Evolutionary conservation across 2,329 filamentous ascomycete species (phyloP), one percentile per base, ranked within the genome.

Genomic region (Botrytis paeoniae): DNA sequence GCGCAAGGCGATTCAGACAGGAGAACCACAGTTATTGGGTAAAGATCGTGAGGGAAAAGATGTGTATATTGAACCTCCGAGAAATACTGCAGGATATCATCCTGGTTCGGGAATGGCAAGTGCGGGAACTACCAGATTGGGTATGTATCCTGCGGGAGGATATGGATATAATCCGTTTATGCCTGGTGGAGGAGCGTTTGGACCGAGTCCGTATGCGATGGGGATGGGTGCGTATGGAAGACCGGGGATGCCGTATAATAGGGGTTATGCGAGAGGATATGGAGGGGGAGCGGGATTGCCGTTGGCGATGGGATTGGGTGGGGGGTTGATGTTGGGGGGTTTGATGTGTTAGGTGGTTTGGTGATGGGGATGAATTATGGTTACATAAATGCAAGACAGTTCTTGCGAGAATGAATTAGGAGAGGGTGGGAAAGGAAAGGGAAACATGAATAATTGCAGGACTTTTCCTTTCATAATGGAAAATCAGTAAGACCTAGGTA

Each of bases 41-140:
- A 85, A 85, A 75, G 87, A 90, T 78, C 78, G 78, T 18, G 80
- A 87, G 45, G 87, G 88, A 2, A 82, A 83, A 57, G 85, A 89
- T 71, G 82, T 90, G n/a, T 91, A 87, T 79, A 84, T 90, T 48
- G 86, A 89, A 76, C 87, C 88, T 14, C 87, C 87, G 3, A 57
- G 51, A 57, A 18, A 57, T 29, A 29, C 14, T 9, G n/a, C 12
- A 29, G 51, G 51, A 1, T 57, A 57, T 29, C 14, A 57, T 32
- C n/a, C 51, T 3, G 16, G 12, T 14, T 57, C 29, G 73, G 76
- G 75, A 57, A 72, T 81, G 73, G 12, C 29, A 6, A 29, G 45
- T 14, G 80, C 77, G 48, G 72, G 57, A 73, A 78, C 64, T 73
- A 71, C 48, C 4, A 51, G 41, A 25, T 22, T 32, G 18, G 64